These are phyloP conservation scores for Filobasidium uniguttulatum DNA, from an alignment of 1,284 basidiomycete genomes.

Conservation along the genomic window DNA sequence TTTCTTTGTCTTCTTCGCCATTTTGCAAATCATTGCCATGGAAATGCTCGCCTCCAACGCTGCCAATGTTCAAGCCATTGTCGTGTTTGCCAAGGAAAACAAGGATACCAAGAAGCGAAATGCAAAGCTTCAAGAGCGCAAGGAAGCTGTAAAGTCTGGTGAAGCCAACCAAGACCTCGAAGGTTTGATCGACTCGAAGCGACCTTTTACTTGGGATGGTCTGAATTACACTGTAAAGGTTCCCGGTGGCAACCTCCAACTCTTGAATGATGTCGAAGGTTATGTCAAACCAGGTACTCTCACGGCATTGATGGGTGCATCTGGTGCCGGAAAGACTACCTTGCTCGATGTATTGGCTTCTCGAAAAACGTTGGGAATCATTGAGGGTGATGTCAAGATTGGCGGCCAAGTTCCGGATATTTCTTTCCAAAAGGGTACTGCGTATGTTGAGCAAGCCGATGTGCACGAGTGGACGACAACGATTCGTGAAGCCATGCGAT, in stretches of 20 bases:
- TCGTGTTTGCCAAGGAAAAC: conserved; percentile 58
- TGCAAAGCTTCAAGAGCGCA: conserved; percentile 46
- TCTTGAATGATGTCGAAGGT: conserved; percentile 44
- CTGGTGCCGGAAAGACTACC: conserved; percentile 45
- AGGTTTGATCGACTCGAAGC: conserved; percentile 31
- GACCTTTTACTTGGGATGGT: conserved; percentile 40
- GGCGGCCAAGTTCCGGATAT: conserved; percentile 42
- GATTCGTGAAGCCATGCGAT: conserved; percentile 46
- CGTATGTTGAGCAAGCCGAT: conserved; percentile 69
- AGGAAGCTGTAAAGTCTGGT: conserved; percentile 36
- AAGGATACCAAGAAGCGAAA: conserved; percentile 55
- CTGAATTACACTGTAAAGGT: conserved; percentile 42
- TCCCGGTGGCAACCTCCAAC: conserved; percentile 39
- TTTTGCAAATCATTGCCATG: conserved; percentile 30
- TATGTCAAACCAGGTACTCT: conserved; percentile 46
- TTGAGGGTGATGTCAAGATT: conserved; percentile 40
- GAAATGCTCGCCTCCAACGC: conserved; percentile 30
- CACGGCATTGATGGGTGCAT: conserved; percentile 49
- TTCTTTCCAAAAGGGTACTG: conserved; percentile 44
- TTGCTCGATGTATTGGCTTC: conserved; percentile 44
- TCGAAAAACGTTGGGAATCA: conserved; percentile 43
- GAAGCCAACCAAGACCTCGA: conserved; percentile 35
- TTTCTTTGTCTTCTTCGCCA: conserved; percentile 52
- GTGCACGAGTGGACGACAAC: conserved; percentile 70
- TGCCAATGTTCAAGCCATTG: conserved; percentile 35